Base-by-base conservation (phyloP, 2,329 filamentous ascomycete species). In the Penicillium rolfsii region DNA sequence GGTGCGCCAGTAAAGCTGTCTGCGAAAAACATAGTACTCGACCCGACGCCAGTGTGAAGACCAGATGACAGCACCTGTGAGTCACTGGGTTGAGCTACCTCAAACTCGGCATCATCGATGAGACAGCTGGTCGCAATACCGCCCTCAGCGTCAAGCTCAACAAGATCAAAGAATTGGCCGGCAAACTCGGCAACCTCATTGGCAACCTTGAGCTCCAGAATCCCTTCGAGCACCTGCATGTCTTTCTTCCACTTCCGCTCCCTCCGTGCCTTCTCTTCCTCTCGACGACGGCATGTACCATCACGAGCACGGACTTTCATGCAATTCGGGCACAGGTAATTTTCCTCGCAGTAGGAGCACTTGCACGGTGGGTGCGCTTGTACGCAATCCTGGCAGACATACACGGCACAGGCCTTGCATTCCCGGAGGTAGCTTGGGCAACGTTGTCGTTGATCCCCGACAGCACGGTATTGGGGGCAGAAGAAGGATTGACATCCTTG, bases 401-500 rank as follows among this genome's bases (percentile, higher is more conserved):
- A 73, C 14, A 82, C 74, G 8, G 76, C 76, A 67, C 80, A 82
- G 40, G 73, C 74, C 12, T 74, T 76, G 66, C 80, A 82, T 73
- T 82, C 77, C 28, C 74, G 74, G 12, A 82, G 73, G 33, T 76
- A 66, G 55, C 77, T 80, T 12, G 74, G 68, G 64, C 80, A 82
- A 33, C 79, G 73, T 60, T 78, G 75, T 5, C 80, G 78, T 58
- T 80, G 78, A 61, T 82, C 80, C 11, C 79, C 78, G 12, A 78
- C 66, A 5, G 75, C 69, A 41, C 79, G 76, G 55, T 74, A 77
- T 38, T 76, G 73, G 0, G 80, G 78, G 59, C 80, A 82, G 65
- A 81, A 81, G 62, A 82, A 80, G 8, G 80, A 79, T 58, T 79
- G 78, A 62, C 80, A 82, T 19, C 80, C 80, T 68, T 77, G 75